phyloP scores from a whole-genome alignment of 805 yeast species.

The Metschnikowia kofuensis region DNA sequence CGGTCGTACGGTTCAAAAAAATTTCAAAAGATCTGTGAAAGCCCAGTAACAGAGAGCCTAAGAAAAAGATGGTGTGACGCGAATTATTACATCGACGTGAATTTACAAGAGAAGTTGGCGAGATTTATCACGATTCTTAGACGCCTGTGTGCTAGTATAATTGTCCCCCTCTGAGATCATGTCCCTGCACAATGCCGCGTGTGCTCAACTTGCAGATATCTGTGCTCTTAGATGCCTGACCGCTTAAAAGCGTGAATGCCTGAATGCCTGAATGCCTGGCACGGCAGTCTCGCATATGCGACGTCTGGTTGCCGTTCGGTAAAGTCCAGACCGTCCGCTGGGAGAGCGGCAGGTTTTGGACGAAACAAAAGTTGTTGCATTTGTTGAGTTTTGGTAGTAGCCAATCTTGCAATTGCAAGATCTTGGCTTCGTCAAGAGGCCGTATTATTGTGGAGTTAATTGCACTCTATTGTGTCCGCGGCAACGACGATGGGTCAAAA shows the following conservation, averaged over 20 bases:
- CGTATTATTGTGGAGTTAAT: background rate
- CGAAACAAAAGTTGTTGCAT: too few species aligned
- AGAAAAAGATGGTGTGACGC: background rate
- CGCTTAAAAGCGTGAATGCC: background rate
- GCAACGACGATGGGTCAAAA: background rate
- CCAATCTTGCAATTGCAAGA: background rate
- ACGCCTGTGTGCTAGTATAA: constrained; percentile 1
- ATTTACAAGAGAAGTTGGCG: constrained; percentile 2
- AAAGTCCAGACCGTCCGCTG: constrained; percentile 1
- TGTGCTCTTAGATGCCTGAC: background rate
- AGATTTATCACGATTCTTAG: constrained; percentile 1
- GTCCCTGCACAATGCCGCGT: constrained; percentile 10
- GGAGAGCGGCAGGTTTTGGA: background rate
- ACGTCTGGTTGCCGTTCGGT: constrained; percentile 4
- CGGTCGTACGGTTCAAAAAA: too few species aligned
- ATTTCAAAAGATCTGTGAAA: too few species aligned
- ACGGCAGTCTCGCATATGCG: constrained; percentile 7
- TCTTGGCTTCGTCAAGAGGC: background rate
- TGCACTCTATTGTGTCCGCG: background rate
- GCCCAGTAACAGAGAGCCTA: background rate
- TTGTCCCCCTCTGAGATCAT: constrained; percentile 4
- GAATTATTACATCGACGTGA: background rate
- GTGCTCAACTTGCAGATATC: constrained; percentile 4
- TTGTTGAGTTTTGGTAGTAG: too few species aligned
- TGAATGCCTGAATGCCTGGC: background rate